phyloP scores from a whole-genome alignment of 164 flowering plant species.

The Nymphaea thermarum region DNA sequence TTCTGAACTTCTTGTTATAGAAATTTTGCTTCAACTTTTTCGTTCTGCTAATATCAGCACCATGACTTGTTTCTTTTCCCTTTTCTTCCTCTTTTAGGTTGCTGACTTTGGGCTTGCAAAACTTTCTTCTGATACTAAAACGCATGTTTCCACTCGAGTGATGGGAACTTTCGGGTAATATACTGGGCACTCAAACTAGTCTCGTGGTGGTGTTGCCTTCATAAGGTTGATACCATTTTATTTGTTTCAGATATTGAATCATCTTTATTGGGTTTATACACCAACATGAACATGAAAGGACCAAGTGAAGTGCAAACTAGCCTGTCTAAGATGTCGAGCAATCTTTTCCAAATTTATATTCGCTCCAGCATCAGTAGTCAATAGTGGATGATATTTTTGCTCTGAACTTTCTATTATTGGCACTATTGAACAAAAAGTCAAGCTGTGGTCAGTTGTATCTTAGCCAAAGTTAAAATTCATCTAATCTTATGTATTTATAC shows the following conservation, averaged over 20 bases:
- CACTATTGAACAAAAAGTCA: not conserved
- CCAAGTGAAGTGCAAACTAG: no score
- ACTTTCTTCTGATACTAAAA: slow-evolving; percentile 63
- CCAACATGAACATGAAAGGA: no score
- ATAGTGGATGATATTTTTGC: not conserved
- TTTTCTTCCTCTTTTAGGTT: slow-evolving; percentile 38
- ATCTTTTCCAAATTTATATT: no score
- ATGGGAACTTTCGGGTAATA: slow-evolving; percentile 97
- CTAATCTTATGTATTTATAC: no score
- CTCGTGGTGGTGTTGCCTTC: not conserved
- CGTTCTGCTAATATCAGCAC: not conserved
- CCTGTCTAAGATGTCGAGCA: no score
- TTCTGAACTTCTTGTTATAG: not conserved
- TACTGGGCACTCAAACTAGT: not conserved
- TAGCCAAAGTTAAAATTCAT: no score
- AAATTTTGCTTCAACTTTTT: not conserved
- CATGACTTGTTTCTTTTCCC: not conserved
- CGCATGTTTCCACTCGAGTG: slow-evolving; percentile 93
- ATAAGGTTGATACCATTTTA: no score
- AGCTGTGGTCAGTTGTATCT: no score
- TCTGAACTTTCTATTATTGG: not conserved
- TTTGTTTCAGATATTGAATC: no score
- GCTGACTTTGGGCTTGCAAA: slow-evolving; percentile 99
- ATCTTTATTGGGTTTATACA: no score
- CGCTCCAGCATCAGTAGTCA: not conserved